phyloP scores from a whole-genome alignment of 129 eudicot species.

The Glebionis coronaria region DNA sequence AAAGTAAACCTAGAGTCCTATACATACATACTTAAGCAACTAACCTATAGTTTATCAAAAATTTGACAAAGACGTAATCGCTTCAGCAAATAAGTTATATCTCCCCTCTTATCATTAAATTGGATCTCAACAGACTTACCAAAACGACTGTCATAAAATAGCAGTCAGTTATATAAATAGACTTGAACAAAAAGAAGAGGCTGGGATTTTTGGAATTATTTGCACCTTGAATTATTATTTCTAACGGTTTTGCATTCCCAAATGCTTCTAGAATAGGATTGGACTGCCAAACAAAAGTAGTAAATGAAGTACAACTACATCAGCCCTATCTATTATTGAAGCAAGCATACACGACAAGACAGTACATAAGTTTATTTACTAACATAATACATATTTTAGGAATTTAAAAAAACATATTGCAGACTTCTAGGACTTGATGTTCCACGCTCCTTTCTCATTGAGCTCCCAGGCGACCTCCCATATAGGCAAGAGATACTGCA shows the following conservation, averaged over 20 bases:
- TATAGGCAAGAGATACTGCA: conserved; percentile 88
- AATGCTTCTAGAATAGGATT: conserved; percentile 90
- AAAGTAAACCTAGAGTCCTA: no score
- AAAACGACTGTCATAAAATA: conserved; percentile 58
- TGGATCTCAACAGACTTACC: conserved; percentile 90
- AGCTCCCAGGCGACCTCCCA: conserved; percentile 70
- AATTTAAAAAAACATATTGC: conserved; percentile 20
- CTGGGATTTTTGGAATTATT: conserved; percentile 7
- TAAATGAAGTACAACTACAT: conserved; percentile 22
- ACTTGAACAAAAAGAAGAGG: conserved; percentile 7
- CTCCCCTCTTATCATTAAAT: conserved; percentile 57
- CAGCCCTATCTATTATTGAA: conserved; percentile 1
- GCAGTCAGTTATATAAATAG: conserved; percentile 10
- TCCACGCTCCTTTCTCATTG: conserved; percentile 70
- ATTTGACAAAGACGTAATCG: conserved; percentile 85
- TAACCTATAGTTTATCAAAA: no score
- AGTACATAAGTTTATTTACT: no score
- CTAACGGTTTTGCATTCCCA: conserved; percentile 88
- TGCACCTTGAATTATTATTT: conserved; percentile 80
- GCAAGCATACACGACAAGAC: conserved; percentile 2
- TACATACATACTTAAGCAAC: no score
- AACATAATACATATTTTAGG: neutral
- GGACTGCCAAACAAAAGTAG: conserved; percentile 46
- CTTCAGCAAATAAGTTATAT: conserved; percentile 76
- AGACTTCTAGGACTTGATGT: conserved; percentile 90